phyloP scores from a whole-genome alignment of 352 stramenopile species.

The Phytophthora melonis region DNA sequence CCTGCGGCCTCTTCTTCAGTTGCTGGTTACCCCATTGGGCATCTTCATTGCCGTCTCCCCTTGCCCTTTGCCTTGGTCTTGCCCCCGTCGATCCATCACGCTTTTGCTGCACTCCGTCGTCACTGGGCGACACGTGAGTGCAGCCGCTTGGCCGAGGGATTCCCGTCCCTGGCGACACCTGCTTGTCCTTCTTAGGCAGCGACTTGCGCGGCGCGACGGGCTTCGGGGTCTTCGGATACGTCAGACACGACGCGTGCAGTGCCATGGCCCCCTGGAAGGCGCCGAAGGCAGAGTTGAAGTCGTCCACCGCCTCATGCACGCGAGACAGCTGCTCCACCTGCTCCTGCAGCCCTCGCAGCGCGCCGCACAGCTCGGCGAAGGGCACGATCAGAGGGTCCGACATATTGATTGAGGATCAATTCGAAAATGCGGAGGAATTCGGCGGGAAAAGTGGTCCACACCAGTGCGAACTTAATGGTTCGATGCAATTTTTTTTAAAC shows the following conservation, averaged over 20 bases:
- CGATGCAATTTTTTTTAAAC: too few relatives aligned
- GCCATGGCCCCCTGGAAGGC: constrained; percentile 80
- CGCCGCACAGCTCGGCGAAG: constrained; percentile 68
- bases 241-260: constrained; percentile 79
- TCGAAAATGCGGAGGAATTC: constrained; percentile 10
- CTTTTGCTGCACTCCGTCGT: constrained; percentile 1
- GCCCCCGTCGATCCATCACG: not conserved
- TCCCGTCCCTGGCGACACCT: constrained; percentile 31
- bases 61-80: constrained; percentile 21
- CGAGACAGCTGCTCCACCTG: constrained; percentile 71
- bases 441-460: constrained; percentile 25
- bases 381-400: constrained; percentile 52
- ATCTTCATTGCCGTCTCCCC: constrained; percentile 1
- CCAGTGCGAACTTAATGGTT: not conserved
- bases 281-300: constrained; percentile 82
- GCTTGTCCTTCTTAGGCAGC: constrained; percentile 20
- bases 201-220: constrained; percentile 9
- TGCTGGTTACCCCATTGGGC: constrained; percentile 11
- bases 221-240: constrained; percentile 52
- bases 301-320: constrained; percentile 77
- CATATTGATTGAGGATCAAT: constrained; percentile 15
- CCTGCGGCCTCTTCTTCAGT: constrained; percentile 6
- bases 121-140: constrained; percentile 16
- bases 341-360: constrained; percentile 71
- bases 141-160: constrained; percentile 48